Evolutionary conservation across 2,329 filamentous ascomycete genomes (phyloP).

Genomic region (Aspergillus awamori): DNA sequence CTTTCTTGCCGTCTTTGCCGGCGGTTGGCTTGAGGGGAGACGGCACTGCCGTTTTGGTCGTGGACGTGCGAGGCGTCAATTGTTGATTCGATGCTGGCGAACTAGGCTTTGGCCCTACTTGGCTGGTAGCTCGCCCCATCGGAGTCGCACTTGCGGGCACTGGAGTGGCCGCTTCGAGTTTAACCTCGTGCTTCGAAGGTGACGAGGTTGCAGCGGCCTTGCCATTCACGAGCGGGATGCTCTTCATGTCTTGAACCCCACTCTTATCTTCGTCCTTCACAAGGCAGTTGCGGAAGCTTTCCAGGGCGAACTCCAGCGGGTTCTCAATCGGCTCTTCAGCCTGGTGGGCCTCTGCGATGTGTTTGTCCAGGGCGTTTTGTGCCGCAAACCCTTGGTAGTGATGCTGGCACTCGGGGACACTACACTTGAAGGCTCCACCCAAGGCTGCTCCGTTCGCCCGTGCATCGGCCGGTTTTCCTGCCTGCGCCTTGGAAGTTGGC

Average conservation of each 20-base stretch:
- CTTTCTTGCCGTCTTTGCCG: constrained; percentile 33
- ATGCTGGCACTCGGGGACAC: constrained; percentile 55
- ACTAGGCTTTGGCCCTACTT: constrained; percentile 35
- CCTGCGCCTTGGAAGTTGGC: constrained; percentile 34
- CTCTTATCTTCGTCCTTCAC: constrained; percentile 49
- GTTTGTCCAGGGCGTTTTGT: constrained; percentile 57
- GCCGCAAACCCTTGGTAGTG: constrained; percentile 58
- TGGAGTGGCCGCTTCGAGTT: constrained; percentile 34
- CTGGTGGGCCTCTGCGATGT: constrained; percentile 57
- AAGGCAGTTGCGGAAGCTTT: constrained; percentile 55
- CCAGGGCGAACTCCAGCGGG: constrained; percentile 59
- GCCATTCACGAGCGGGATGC: constrained; percentile 15
- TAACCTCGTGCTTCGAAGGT: constrained; percentile 32
- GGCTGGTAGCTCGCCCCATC: constrained; percentile 39
- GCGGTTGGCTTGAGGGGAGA: constrained; percentile 27
- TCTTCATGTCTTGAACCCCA: constrained; percentile 26
- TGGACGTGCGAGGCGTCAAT: constrained; percentile 34
- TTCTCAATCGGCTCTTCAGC: constrained; percentile 54
- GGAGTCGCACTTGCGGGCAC: constrained; percentile 32
- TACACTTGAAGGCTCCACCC: constrained; percentile 57
- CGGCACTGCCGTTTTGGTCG: constrained; percentile 26
- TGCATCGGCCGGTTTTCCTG: constrained; percentile 37
- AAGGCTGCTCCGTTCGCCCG: constrained; percentile 41
- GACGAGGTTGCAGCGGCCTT: constrained; percentile 27
- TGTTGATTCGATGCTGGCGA: constrained; percentile 40